Percentiles rank a stretch among this genome's conserved stretches.
Conservation (phyloP, 108 stramenopile species). For the Craspedostauros australis region DNA sequence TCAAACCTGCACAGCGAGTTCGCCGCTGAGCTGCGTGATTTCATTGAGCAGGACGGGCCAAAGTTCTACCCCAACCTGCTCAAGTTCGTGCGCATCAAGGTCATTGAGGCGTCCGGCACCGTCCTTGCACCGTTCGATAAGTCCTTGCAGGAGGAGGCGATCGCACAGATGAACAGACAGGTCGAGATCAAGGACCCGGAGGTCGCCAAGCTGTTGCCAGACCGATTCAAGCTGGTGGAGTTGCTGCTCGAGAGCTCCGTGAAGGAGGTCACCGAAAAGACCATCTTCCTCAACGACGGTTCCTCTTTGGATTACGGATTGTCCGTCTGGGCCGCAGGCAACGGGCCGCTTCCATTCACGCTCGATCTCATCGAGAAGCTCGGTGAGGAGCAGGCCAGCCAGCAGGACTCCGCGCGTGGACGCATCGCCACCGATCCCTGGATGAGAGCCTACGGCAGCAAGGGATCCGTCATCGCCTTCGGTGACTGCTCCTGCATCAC, state of each 20-base stretch:
- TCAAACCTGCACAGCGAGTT: too few relatives aligned
- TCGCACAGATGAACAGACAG: constrained; percentile 52
- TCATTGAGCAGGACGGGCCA: constrained; percentile 86
- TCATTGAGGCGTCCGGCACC: constrained; percentile 86
- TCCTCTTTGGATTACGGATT: constrained; percentile 75
- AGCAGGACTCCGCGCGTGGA: constrained; percentile 70
- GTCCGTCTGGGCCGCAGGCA: constrained; percentile 95
- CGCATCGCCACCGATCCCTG: constrained; percentile 87
- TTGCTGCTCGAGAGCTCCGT: constrained; percentile 79
- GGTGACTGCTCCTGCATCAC: constrained; percentile 86
- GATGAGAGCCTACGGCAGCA: constrained; percentile 79
- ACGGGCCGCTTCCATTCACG: constrained; percentile 85
- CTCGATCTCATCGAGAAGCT: constrained; percentile 57
- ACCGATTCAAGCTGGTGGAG: constrained; percentile 67
- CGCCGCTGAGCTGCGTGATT: constrained; percentile 90
- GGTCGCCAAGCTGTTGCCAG: constrained; percentile 35
- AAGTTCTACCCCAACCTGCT: constrained; percentile 85
- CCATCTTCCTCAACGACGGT: constrained; percentile 72
- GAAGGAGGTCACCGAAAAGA: constrained; percentile 75
- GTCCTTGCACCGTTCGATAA: constrained; percentile 89
- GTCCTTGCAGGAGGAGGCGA: constrained; percentile 81
- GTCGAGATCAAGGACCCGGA: constrained; percentile 44
- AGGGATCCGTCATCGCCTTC: constrained; percentile 76
- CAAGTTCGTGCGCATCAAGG: constrained; percentile 81
- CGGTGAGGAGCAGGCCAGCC: constrained; percentile 47